phyloP scores from a whole-genome alignment of 345 rosid genomes.

The Eucalyptus grandis region DNA sequence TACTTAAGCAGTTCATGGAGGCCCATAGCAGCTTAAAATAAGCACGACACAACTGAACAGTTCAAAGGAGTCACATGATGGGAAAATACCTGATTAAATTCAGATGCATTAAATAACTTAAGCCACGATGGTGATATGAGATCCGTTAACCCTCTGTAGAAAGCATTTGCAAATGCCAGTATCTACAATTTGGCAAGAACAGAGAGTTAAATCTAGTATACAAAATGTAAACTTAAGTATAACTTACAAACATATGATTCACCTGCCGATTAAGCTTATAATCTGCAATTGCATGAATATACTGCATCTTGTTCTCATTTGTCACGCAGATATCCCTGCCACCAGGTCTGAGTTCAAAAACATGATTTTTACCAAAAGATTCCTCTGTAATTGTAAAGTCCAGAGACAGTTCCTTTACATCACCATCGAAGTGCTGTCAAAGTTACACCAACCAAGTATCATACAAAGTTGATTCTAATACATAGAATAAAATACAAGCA shows the following conservation, averaged over 20 bases:
- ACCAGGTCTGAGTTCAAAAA: slow-evolving; percentile 79
- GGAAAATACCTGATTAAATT: slow-evolving; percentile 80
- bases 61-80: not conserved
- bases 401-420: slow-evolving; percentile 70
- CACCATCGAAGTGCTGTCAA: slow-evolving; percentile 76
- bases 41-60: not conserved
- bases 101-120: slow-evolving; percentile 87
- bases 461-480: not conserved
- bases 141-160: slow-evolving; percentile 85
- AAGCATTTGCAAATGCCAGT: slow-evolving; percentile 89
- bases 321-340: slow-evolving; percentile 74
- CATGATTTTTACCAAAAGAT: slow-evolving; percentile 57
- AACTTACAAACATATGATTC: not conserved
- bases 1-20: not conserved
- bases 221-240: not conserved
- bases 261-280: slow-evolving; percentile 97
- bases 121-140: slow-evolving; percentile 87
- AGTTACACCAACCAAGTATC: not conserved
- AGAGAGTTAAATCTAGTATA: not conserved
- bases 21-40: not conserved
- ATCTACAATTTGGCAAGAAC: slow-evolving; percentile 42
- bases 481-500: not conserved
- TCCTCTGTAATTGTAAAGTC: slow-evolving; percentile 94
- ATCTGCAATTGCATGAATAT: slow-evolving; percentile 96
- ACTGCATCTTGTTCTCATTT: slow-evolving; percentile 95